phyloP scores from a whole-genome alignment of 352 stramenopile species.

The Phytopythium helicoides region DNA sequence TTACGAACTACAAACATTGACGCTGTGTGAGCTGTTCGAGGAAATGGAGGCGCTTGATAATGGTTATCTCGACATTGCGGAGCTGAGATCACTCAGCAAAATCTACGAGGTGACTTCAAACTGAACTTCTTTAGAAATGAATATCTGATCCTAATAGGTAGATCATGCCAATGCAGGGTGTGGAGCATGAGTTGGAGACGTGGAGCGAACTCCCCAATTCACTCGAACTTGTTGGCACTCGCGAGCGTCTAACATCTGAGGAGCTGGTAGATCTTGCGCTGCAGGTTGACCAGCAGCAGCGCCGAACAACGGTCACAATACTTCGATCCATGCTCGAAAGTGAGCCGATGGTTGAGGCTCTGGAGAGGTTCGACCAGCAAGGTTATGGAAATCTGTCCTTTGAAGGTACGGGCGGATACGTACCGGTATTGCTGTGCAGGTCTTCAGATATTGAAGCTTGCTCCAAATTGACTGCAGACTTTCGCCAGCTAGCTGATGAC shows the following conservation, averaged over 20 bases:
- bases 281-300: constrained; percentile 23
- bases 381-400: constrained; percentile 60
- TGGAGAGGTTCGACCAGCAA: constrained; percentile 49
- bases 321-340: constrained; percentile 50
- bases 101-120: neutral
- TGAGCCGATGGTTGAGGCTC: constrained; percentile 26
- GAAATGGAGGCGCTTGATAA: constrained; percentile 61
- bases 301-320: constrained; percentile 13
- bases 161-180: neutral
- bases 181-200: neutral
- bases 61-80: constrained; percentile 65
- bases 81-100: constrained; percentile 61
- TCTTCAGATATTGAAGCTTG: neutral
- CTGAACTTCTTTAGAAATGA: neutral
- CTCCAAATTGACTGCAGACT: constrained; percentile 30
- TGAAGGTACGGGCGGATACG: no score
- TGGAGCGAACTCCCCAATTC: neutral
- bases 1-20: constrained; percentile 28
- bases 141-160: neutral
- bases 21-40: constrained; percentile 68
- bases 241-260: constrained; percentile 15
- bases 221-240: constrained; percentile 9
- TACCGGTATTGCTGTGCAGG: neutral
- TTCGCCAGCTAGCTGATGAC: constrained; percentile 37
- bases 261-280: constrained; percentile 20